phyloP scores from a whole-genome alignment of 2,329 filamentous ascomycete genomes.

The Alternaria viburni region DNA sequence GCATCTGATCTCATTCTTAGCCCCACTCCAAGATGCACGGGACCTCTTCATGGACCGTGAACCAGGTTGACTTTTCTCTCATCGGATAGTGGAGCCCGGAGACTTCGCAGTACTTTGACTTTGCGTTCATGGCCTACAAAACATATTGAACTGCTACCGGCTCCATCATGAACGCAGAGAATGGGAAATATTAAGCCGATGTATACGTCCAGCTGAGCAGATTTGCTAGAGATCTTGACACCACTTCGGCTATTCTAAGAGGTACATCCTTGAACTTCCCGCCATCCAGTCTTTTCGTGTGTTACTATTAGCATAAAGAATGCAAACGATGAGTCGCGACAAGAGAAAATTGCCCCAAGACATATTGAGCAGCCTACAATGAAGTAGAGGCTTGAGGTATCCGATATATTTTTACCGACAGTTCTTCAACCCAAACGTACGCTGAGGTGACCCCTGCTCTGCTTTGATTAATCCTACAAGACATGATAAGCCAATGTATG shows the following conservation, averaged over 20 bases:
- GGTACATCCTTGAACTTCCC: not conserved
- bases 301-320: not conserved
- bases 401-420: not conserved
- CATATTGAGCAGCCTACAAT: not conserved
- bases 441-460: not conserved
- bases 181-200: not conserved
- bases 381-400: not conserved
- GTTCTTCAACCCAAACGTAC: not conserved
- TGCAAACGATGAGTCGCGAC: not conserved
- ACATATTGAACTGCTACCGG: not conserved
- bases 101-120: not conserved
- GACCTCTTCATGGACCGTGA: not conserved
- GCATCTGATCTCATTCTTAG: not conserved
- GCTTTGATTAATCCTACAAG: not conserved
- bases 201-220: not conserved
- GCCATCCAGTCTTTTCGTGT: not conserved
- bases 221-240: not conserved
- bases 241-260: not conserved
- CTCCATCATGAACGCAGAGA: not conserved
- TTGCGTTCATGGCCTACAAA: not conserved
- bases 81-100: not conserved
- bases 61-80: not conserved
- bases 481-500: not conserved
- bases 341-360: rapidly evolving
- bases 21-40: not conserved